These are phyloP conservation scores for Penicillium brevicompactum DNA, from an alignment of 2,329 filamentous ascomycete genomes.

Conservation along the genomic window DNA sequence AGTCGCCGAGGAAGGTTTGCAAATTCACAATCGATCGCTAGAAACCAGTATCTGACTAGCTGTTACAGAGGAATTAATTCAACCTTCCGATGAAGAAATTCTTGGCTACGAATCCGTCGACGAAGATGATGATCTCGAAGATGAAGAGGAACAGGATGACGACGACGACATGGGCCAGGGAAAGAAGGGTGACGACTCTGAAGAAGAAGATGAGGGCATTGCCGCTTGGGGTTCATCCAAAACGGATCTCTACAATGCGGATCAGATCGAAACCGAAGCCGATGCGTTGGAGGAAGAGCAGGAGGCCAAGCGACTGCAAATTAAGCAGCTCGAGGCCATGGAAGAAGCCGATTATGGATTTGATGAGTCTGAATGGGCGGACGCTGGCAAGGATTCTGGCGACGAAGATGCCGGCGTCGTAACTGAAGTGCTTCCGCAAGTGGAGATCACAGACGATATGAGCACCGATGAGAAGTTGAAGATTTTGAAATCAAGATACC, in stretches of 20 bases:
- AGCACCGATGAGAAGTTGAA: conserved; percentile 70
- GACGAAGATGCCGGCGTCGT: conserved; percentile 62
- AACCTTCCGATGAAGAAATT: conserved; percentile 65
- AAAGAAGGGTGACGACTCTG: conserved; percentile 27
- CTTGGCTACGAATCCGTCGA: conserved; percentile 49
- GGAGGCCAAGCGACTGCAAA: conserved; percentile 83
- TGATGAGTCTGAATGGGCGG: conserved; percentile 83
- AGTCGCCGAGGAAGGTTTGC: conserved; percentile 65
- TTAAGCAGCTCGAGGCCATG: conserved; percentile 89
- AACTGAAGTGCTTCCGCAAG: conserved; percentile 81
- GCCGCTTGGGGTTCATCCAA: conserved; percentile 85
- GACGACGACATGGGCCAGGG: conserved; percentile 30
- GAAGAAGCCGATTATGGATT: conserved; percentile 90
- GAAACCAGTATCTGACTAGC: conserved; percentile 17
- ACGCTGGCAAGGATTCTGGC: conserved; percentile 49
- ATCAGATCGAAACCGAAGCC: conserved; percentile 69
- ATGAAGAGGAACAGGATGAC: conserved; percentile 46
- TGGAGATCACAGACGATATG: conserved; percentile 82
- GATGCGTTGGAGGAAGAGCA: conserved; percentile 88
- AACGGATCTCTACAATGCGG: conserved; percentile 91
- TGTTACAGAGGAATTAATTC: conserved; percentile 56
- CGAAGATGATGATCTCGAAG: conserved; percentile 35
- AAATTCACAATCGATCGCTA: neutral
- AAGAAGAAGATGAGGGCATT: conserved; percentile 56
- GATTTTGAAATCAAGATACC: conserved; percentile 78